These are phyloP conservation scores for Geotrichum cucujoidarum DNA, from an alignment of 1,139 yeast genomes.

Conservation along the genomic window DNA sequence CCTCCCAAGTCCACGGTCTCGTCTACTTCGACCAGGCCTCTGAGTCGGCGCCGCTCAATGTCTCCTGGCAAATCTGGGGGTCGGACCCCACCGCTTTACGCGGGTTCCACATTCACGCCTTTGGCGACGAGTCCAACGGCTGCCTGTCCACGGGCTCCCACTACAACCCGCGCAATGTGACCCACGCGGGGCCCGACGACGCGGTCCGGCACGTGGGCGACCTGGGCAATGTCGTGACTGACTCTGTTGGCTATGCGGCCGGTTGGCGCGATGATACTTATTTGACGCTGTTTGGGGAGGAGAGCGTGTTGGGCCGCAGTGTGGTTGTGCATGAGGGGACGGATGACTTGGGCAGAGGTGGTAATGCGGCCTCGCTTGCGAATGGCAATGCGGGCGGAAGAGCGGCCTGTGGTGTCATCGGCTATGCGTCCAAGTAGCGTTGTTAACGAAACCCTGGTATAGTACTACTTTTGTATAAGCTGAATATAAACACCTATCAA, in stretches of 20 bases:
- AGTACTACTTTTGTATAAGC: no score
- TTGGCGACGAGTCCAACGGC: conserved; percentile 98
- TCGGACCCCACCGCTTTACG: conserved; percentile 80
- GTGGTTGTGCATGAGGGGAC: conserved; percentile 92
- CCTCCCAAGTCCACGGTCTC: conserved; percentile 76
- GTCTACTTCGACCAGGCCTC: conserved; percentile 78
- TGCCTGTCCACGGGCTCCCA: conserved; percentile 98
- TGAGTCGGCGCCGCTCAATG: conserved; percentile 75
- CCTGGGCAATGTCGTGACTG: conserved; percentile 87
- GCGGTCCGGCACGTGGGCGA: conserved; percentile 93
- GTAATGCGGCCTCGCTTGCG: conserved; percentile 83
- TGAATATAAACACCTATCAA: no score
- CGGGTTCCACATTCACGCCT: conserved; percentile 97
- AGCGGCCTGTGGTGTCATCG: conserved; percentile 99
- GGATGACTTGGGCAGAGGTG: conserved; percentile 97
- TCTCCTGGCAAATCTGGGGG: conserved; percentile 82
- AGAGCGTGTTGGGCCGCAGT: conserved; percentile 89
- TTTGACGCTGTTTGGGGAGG: conserved; percentile 74
- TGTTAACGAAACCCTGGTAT: no score
- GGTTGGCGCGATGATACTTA: conserved; percentile 75
- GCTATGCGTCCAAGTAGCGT: no score
- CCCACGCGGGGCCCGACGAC: conserved; percentile 92
- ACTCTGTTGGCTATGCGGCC: conserved; percentile 79
- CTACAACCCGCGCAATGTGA: conserved; percentile 86
- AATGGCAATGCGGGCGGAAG: conserved; percentile 99